These are phyloP conservation scores for Hypseocharis bilobata DNA, from an alignment of 441 rosid genomes.

Conservation along the genomic window DNA sequence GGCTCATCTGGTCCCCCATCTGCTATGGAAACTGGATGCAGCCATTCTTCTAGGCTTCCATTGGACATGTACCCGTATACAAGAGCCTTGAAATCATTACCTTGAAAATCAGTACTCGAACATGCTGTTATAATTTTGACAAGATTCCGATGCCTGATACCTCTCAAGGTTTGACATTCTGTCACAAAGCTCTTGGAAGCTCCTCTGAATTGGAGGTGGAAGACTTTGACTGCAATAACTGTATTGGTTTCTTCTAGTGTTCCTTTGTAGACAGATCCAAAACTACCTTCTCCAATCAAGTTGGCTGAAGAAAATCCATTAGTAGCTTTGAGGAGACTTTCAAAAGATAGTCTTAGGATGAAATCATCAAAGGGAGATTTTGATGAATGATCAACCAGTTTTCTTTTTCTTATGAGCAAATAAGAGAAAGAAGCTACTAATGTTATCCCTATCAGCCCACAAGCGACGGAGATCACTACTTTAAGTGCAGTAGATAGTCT, in stretches of 20 bases:
- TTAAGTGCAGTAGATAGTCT: not conserved
- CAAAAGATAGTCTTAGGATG: not conserved
- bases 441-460: not conserved
- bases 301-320: not conserved
- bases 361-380: not conserved
- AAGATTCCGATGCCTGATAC: slow-evolving; percentile 5
- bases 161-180: slow-evolving; percentile 11
- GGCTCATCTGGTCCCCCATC: not conserved
- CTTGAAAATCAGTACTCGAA: not conserved
- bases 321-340: slow-evolving; percentile 1
- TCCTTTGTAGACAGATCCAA: slow-evolving; percentile 10
- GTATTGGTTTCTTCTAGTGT: not conserved
- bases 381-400: not conserved
- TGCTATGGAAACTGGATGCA: not conserved
- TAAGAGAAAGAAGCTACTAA: not conserved
- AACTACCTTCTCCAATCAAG: slow-evolving; percentile 6
- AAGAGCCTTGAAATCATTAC: slow-evolving; percentile 14
- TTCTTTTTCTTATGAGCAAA: not conserved
- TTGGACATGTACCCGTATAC: slow-evolving; percentile 15
- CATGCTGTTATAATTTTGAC: slow-evolving; percentile 13
- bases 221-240: slow-evolving; percentile 11
- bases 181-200: slow-evolving; percentile 10
- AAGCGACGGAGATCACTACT: not conserved
- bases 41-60: slow-evolving; percentile 11
- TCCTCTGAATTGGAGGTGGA: slow-evolving; percentile 9